These are phyloP conservation scores for Rhizopogon vesiculosus DNA, from an alignment of 768 basidiomycete genomes.

Conservation along the genomic window DNA sequence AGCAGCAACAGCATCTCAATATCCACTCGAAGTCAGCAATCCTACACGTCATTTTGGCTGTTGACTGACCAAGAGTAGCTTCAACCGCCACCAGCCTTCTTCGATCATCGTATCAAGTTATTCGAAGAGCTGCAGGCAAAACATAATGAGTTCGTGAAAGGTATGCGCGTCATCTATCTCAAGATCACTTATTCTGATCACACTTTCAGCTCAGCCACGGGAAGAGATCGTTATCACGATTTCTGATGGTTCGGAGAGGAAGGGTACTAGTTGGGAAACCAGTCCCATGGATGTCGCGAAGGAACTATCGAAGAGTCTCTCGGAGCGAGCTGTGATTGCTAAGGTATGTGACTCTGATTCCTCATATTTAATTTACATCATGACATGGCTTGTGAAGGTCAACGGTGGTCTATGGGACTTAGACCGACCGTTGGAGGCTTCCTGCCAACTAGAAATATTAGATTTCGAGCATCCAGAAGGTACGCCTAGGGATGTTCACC, in stretches of 20 bases:
- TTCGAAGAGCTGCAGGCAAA: slow-evolving; percentile 85
- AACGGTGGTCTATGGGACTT: slow-evolving; percentile 90
- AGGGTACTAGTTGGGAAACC: slow-evolving; percentile 92
- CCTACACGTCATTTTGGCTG: not conserved
- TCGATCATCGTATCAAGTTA: slow-evolving; percentile 85
- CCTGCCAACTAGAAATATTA: slow-evolving; percentile 76
- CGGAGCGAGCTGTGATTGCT: slow-evolving; percentile 88
- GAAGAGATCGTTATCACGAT: slow-evolving; percentile 81
- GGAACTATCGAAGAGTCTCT: slow-evolving; percentile 78
- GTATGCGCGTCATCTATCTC: slow-evolving; percentile 33
- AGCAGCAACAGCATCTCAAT: slow-evolving; percentile 32
- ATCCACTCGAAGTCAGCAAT: slow-evolving; percentile 59
- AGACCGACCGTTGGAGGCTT: slow-evolving; percentile 86
- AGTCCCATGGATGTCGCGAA: slow-evolving; percentile 89
- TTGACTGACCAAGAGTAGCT: slow-evolving; percentile 40
- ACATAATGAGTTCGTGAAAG: slow-evolving; percentile 74
- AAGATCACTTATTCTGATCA: slow-evolving; percentile 1
- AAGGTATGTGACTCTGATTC: slow-evolving; percentile 51
- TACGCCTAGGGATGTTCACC: slow-evolving; percentile 13
- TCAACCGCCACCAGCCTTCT: slow-evolving; percentile 79
- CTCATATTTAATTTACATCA: not conserved
- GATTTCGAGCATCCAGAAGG: slow-evolving; percentile 94
- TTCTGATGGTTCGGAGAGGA: slow-evolving; percentile 79
- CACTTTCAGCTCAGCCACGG: slow-evolving; percentile 58
- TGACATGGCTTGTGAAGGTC: slow-evolving; percentile 44